Percentiles rank a stretch among this genome's conserved stretches.
phyloP scores from a whole-genome alignment of 495 filamentous ascomycete species.

The Aspergillus cristatus region DNA sequence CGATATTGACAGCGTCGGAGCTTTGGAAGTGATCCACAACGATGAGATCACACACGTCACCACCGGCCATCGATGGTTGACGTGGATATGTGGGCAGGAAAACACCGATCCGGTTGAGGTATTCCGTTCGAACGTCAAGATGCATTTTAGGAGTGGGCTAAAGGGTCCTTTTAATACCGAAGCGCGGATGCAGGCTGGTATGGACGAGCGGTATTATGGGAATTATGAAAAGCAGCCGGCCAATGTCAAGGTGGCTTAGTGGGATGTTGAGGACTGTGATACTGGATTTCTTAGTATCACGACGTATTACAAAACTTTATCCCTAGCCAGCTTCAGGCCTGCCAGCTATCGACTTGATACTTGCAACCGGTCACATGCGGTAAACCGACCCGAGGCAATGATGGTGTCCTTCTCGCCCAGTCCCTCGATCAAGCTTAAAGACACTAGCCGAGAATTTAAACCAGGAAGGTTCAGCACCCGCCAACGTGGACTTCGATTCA shows the following conservation, averaged over 20 bases:
- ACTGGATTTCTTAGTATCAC: too few species aligned
- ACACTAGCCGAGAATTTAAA: too few species aligned
- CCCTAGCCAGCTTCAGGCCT: too few species aligned
- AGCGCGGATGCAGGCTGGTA: constrained; percentile 38
- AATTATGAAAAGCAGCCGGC: constrained; percentile 8
- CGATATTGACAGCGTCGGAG: constrained; percentile 36
- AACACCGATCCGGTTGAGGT: constrained; percentile 41
- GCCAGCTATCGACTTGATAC: too few species aligned
- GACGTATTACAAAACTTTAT: too few species aligned
- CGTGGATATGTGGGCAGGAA: constrained; percentile 44
- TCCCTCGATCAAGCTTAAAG: too few species aligned
- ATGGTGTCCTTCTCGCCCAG: too few species aligned
- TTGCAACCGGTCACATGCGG: too few species aligned
- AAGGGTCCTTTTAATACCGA: constrained; percentile 43
- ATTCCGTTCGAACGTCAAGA: constrained; percentile 39
- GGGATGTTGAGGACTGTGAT: neutral
- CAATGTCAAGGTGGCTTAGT: constrained; percentile 1
- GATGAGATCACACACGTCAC: constrained; percentile 50
- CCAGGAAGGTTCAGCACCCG: too few species aligned
- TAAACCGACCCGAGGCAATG: too few species aligned
- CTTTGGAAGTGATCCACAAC: constrained; percentile 41
- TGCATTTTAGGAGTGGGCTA: constrained; percentile 37
- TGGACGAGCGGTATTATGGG: constrained; percentile 42
- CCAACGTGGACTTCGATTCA: too few species aligned
- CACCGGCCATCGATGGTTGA: constrained; percentile 43